Evolutionary conservation across 345 rosid species (phyloP), one percentile per base, ranked within the genome.

Genomic region (Rhodomyrtus tomentosa): DNA sequence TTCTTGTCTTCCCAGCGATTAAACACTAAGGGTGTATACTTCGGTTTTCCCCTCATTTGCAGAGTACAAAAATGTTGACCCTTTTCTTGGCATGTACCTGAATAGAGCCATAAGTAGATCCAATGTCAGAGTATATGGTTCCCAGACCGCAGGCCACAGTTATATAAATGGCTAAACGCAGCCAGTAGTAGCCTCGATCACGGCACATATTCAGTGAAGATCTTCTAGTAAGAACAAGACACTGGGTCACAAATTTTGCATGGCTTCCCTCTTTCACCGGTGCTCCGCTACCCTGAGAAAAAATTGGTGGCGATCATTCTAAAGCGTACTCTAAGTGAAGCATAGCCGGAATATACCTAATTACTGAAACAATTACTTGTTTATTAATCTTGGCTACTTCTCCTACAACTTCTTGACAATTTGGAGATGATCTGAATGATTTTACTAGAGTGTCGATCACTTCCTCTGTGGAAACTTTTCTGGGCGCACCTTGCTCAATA

Each of bases 341-440:
- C 76, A 32, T 80, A 27, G 32, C 0, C 3, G 38, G 24, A 36
- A 68, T 14, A 4, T 15, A 51, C 32, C 8, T 32, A 32, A 5
- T 68, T 18, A 68, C 25, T 0, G 45, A 68, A 62, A 68, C 51
- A 50, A 45, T 14, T 83, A 92, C 94, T 87, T 86, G 87, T 82
- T 84, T 81, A 72, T 83, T 55, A 83, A 90, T 89, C 83, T 87
- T 83, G 59, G 89, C 87, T 5, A 91, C 87, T 24, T 83, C 85
- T 20, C 16, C 72, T 42, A 50, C 81, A 87, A 90, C 90, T 86
- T 84, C 87, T 32, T 89, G 86, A 55, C 84, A 88, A 20, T 48
- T 49, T 36, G 83, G 82, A 13, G 92, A 93, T 24, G 91, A 88
- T 59, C 89, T 84, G 62, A 89, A 93, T 15, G 93, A 83, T 55